These are phyloP conservation scores for Thelephora ganbajun DNA, from an alignment of 768 basidiomycete species.

Conservation along the genomic window DNA sequence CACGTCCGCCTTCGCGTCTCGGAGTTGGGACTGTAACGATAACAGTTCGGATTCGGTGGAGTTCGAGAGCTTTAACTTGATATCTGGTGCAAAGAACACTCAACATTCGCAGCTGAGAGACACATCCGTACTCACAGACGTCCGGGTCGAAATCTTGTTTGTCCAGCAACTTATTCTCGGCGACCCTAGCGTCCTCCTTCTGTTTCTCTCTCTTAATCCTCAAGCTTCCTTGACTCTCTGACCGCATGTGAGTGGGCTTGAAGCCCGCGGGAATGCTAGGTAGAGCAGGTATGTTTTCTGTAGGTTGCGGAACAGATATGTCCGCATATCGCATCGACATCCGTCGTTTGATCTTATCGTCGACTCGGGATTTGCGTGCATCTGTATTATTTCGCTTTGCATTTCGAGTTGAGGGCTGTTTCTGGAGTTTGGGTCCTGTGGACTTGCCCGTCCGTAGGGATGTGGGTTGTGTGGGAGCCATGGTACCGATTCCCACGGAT, in stretches of 20 bases:
- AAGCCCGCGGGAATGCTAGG: slow-evolving; percentile 39
- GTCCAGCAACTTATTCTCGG: slow-evolving; percentile 51
- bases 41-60: slow-evolving; percentile 74
- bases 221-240: slow-evolving; percentile 12
- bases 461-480: no score
- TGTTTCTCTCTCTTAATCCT: slow-evolving; percentile 9
- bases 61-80: slow-evolving; percentile 80
- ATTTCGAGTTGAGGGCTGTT: no score
- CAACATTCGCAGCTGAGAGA: not conserved
- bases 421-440: no score
- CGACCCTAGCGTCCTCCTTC: slow-evolving; percentile 44
- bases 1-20: slow-evolving; percentile 54
- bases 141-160: slow-evolving; percentile 80
- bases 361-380: slow-evolving; percentile 32
- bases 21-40: slow-evolving; percentile 64
- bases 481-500: no score
- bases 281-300: slow-evolving; percentile 36
- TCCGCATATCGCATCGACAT: slow-evolving; percentile 92
- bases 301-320: slow-evolving; percentile 56
- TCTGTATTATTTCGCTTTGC: slow-evolving; percentile 4
- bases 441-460: no score
- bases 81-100: slow-evolving; percentile 25
- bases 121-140: slow-evolving; percentile 45
- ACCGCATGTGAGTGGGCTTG: slow-evolving; percentile 19
- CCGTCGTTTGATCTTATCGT: slow-evolving; percentile 94